Evolutionary conservation across 805 yeast genomes (phyloP), one percentile per base, ranked within the genome.

Genomic region (Candida odintsovae): DNA sequence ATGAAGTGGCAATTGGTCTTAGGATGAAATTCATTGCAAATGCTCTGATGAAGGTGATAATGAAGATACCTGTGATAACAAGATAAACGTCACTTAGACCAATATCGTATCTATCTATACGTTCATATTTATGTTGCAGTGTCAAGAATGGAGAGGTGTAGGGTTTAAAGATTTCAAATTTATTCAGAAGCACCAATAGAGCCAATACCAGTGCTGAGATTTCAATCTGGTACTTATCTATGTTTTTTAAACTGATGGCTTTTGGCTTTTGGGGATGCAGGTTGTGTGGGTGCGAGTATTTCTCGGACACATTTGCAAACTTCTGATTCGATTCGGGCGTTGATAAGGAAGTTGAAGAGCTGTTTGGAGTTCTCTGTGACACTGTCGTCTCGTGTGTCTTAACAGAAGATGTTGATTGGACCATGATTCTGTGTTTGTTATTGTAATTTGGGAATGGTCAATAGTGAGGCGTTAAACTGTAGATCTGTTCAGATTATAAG

Each of bases 41-140:
- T 6, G 85, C 74, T 51, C 95, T 70, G 31, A 83, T 57, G 44
- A 84, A 73, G 1, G 81, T 75, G 46, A 83, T 65, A 12, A 69
- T 58, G n/a, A 85, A 65, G 9, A 86, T 70, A 67, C 81, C 76
- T 42, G 74, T 69, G 6, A 76, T 46, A 15, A 82, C 78, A 54
- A 76, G 71, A 62, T 72, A 83, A 2, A 57, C 46, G 56, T 83
- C 90, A 51, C 80, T 73, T 4, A 56, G 43, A 18, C 84, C 83
- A 48, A 80, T 76, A 55, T 76, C 84, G 56, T 80, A 84, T 16
- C 38, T 31, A 16, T 54, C 47, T 15, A 53, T 47, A n/a, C 52
- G 55, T 3, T 59, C 54, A 35, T 62, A 61, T 26, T 46, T 53
- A 56, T 76, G 68, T 48, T 75, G 79, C 38, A 77, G 51, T 26